Evolutionary conservation across 2,329 filamentous ascomycete species (phyloP).

Genomic region (Aspergillus melleus): DNA sequence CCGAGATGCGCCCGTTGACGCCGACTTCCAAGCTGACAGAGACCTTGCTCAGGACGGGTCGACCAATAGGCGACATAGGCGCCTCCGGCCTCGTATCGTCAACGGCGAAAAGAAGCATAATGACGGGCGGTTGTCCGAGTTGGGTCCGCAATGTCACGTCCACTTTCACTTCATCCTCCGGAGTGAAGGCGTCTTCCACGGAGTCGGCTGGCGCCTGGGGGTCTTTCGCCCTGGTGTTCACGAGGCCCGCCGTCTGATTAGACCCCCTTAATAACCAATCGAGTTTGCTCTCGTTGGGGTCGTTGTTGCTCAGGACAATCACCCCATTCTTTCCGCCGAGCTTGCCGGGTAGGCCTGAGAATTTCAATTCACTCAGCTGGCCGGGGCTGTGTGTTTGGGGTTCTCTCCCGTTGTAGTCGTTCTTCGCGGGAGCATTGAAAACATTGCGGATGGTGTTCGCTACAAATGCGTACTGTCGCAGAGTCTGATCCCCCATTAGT

Average conservation of each 20-base stretch:
- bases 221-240: slow-evolving; percentile 8
- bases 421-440: slow-evolving; percentile 27
- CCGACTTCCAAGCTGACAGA: slow-evolving; percentile 42
- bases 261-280: slow-evolving; percentile 49
- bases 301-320: slow-evolving; percentile 42
- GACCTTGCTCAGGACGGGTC: slow-evolving; percentile 22
- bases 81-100: slow-evolving; percentile 12
- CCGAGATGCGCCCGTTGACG: slow-evolving; percentile 41
- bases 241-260: slow-evolving; percentile 4
- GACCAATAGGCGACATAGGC: slow-evolving; percentile 6
- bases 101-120: slow-evolving; percentile 39
- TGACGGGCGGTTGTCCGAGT: slow-evolving; percentile 38
- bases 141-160: slow-evolving; percentile 42
- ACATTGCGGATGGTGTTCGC: slow-evolving; percentile 40
- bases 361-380: slow-evolving; percentile 2
- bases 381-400: slow-evolving; percentile 5
- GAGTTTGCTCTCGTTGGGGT: slow-evolving; percentile 53
- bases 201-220: neutral
- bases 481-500: slow-evolving; percentile 26
- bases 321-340: slow-evolving; percentile 14
- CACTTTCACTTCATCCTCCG: slow-evolving; percentile 32
- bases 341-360: slow-evolving; percentile 9
- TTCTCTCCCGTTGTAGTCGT: slow-evolving; percentile 12
- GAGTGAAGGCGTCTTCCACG: neutral
- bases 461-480: slow-evolving; percentile 47